phyloP scores from a whole-genome alignment of 2,329 filamentous ascomycete genomes.

The Xylariales sp. region DNA sequence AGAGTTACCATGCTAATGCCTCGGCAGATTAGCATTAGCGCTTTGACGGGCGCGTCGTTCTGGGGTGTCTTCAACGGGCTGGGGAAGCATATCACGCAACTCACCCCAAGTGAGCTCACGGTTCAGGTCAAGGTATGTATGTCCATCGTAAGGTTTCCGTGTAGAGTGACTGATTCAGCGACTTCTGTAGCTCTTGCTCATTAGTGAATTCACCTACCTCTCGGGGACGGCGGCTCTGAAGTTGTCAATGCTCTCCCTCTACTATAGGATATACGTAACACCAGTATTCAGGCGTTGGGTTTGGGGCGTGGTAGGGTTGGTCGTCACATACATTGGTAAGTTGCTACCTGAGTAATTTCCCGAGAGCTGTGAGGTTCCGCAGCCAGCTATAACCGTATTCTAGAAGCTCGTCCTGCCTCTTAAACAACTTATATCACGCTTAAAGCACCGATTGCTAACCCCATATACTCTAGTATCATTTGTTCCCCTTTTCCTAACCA shows the following conservation, averaged over 20 bases:
- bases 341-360: neutral
- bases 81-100: conserved; percentile 38
- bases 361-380: neutral
- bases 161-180: conserved; percentile 18
- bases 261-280: conserved; percentile 48
- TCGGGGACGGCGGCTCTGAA: conserved; percentile 47
- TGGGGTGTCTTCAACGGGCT: conserved; percentile 46
- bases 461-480: conserved; percentile 40
- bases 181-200: conserved; percentile 33
- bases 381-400: neutral
- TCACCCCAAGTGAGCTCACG: conserved; percentile 19
- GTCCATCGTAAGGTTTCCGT: neutral
- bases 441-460: neutral
- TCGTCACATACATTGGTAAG: conserved; percentile 42
- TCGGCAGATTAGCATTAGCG: conserved; percentile 30
- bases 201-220: conserved; percentile 48
- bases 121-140: conserved; percentile 36
- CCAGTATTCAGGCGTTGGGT: conserved; percentile 45
- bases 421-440: neutral
- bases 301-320: conserved; percentile 43
- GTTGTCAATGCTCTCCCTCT: conserved; percentile 50
- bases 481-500: conserved; percentile 49
- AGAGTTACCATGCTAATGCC: neutral
- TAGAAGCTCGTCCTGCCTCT: neutral
- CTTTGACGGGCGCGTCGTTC: conserved; percentile 35